These are phyloP conservation scores for Kokia cookei DNA, from an alignment of 441 rosid genomes.

Conservation along the genomic window DNA sequence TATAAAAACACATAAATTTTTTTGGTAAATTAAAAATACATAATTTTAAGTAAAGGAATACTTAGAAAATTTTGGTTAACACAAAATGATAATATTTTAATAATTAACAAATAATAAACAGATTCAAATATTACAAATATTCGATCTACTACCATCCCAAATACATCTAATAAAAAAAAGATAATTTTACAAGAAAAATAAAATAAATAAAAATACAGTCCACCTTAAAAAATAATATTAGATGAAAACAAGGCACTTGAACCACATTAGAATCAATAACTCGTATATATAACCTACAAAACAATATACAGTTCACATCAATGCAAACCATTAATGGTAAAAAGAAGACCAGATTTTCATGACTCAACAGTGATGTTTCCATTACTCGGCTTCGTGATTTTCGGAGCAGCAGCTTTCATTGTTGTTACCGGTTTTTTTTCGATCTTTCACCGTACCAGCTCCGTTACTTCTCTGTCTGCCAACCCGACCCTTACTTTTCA, in stretches of 20 bases:
- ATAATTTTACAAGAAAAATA: not conserved
- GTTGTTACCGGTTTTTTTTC: not conserved
- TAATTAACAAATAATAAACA: no score
- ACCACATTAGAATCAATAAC: not conserved
- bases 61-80: no score
- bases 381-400: not conserved
- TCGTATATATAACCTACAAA: not conserved
- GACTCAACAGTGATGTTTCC: conserved; percentile 7
- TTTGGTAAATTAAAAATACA: no score
- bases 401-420: not conserved
- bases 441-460: conserved; percentile 4
- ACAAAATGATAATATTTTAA: no score
- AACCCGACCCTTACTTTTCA: not conserved
- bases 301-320: not conserved
- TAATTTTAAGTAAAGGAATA: no score
- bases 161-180: no score
- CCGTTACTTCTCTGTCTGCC: not conserved
- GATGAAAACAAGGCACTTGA: no score
- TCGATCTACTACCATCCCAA: no score
- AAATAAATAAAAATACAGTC: no score
- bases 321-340: not conserved
- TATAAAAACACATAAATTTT: no score
- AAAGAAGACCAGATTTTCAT: not conserved
- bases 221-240: no score
- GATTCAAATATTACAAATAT: no score